Evolutionary conservation across 306 rosid species (phyloP), one percentile per base, ranked within the genome.

Genomic region (Vigna hirtella): DNA sequence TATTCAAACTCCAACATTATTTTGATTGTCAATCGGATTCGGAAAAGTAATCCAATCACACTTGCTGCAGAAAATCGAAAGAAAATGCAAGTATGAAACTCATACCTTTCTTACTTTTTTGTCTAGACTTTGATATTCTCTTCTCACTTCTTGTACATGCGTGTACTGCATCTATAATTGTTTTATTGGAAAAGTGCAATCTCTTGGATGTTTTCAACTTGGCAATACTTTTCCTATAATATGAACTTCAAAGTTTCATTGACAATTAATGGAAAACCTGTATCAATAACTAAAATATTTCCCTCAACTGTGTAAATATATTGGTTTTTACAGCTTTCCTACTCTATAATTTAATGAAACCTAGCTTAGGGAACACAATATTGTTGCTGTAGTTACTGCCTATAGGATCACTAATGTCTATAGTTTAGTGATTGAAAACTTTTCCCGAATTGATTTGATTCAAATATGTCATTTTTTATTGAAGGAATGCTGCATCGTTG

Each of bases 41-140:
- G 98, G 55, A 91, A 85, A 69, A 88, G 93, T 83, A 91, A 95
- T 84, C 88, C 99, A 48, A 91, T 95, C 88, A 82, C 87, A 72
- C 90, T 95, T 42, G 93, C 90, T 9, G 96, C 89, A 42, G 97
- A 89, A 89, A 95, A 95, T 81, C 88, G 89, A 76, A 93, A 89
- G 86, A 95, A 89, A 85, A 87, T 95, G 89, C 97, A 90, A 84
- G 99, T 95, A 87, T 73, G 90, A 17, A 76, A 62, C 38, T 53
- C 14, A 42, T 74, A 28, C 47, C 40, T 59, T 73, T 40, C 30
- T 77, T 48, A 24, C 36, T 51, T 28, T 56, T 73, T 81, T 68
- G 56, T 45, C 20, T 79, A 50, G 67, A 32, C 40, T 59, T 32
- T 43, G 66, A 72, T 82, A 4, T 66, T 72, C 47, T 71, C 75